Percentiles rank a stretch among this genome's conserved stretches.
Evolutionary conservation across 1,284 basidiomycete genomes (phyloP).

Genomic region (Tylopilus orsonianus): DNA sequence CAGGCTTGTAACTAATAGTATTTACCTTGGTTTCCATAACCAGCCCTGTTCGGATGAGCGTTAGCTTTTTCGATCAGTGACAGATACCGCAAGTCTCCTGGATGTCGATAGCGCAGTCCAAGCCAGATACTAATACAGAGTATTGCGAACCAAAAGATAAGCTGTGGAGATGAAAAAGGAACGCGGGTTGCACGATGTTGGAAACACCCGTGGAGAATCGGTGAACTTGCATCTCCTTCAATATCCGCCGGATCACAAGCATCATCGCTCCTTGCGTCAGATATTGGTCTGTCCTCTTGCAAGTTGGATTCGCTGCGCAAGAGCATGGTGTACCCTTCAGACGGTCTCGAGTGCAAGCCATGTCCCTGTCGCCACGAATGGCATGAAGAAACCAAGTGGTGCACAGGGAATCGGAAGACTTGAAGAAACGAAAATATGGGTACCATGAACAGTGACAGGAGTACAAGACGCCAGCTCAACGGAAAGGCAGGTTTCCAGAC

Average conservation of each 20-base stretch:
- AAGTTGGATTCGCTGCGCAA: conserved; percentile 9
- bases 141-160: conserved; percentile 11
- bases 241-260: too few species aligned
- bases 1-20: too few species aligned
- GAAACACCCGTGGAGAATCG: neutral
- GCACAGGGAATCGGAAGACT: conserved; percentile 6
- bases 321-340: conserved; percentile 11
- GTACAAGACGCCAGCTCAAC: too few species aligned
- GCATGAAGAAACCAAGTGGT: neutral
- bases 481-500: too few species aligned
- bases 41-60: conserved; percentile 13
- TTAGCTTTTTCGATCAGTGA: conserved; percentile 15
- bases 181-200: neutral
- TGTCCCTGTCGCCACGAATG: neutral
- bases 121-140: conserved; percentile 12
- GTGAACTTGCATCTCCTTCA: neutral
- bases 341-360: neutral
- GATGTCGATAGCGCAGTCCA: conserved; percentile 5
- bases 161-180: neutral
- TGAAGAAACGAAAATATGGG: too few species aligned
- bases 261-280: too few species aligned
- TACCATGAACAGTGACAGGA: too few species aligned
- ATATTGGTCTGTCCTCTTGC: conserved; percentile 5
- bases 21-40: conserved; percentile 20
- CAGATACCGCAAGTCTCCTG: conserved; percentile 20